Evolutionary conservation across 2,329 filamentous ascomycete genomes (phyloP), one percentile per base, ranked within the genome.

Genomic region (Macrophomina phaseolina): DNA sequence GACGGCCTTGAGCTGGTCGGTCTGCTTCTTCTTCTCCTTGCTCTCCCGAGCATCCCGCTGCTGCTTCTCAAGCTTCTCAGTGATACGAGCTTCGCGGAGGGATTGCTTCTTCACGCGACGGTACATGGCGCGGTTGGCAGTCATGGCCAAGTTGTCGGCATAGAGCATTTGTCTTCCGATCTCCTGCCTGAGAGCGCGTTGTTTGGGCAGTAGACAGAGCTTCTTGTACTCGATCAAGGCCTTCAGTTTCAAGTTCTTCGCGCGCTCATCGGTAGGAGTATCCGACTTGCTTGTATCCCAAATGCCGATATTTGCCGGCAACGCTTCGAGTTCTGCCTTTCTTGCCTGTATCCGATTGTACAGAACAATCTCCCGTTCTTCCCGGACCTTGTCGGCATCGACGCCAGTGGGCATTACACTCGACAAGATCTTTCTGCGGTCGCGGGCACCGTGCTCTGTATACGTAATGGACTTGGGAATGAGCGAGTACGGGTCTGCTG

Each of bases 51-150:
- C 94, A 78, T 98, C 94, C 67, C 95, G 92, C 78, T 99, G 95
- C 79, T 99, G 94, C 82, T 98, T 98, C 87, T 99, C 95, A 1
- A 99, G 88, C 81, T 97, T 99, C 86, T 99, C 95, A 0, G 95
- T 99, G 71, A 99, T 96, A 67, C 94, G 91, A 66, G 95, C 95
- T 81, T 99, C 95, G 42, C 94, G 90, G 60, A 98, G 86, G 60
- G 91, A 97, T 79, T 97, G 94, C 83, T 97, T 98, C 90, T 99
- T 99, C 84, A 95, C 91, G 61, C 95, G 90, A 42, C 95, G 91
- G 78, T 97, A 97, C 74, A 90, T 87, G 64, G 91, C 90, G 61
- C 95, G 90, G 76, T 99, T 99, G 0, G 94, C 94, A 1, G 94
- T 97, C 92, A 97, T 97, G 52, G 94, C 94, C 34, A 98, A 87